A percentile compares a stretch with the other conserved stretches of the same genome.
Conservation (phyloP, 306 rosid species). For the Aeschynomene evenia region DNA sequence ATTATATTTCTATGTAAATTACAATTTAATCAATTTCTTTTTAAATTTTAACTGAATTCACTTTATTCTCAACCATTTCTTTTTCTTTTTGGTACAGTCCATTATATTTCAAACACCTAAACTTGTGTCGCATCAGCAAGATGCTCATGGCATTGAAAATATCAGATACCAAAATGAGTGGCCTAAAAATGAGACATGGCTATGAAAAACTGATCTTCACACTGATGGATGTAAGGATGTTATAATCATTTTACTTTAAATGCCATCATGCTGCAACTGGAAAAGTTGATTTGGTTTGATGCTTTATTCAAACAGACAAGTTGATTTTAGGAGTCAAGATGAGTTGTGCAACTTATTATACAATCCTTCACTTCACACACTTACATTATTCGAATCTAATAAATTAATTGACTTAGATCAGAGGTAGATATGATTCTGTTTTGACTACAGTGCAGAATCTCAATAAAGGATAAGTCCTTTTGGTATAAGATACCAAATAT, state of each 20-base stretch:
- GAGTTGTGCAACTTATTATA: neutral
- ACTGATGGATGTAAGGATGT: neutral
- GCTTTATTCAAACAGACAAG: slow-evolving; percentile 9
- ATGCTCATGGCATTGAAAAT: neutral
- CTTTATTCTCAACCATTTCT: neutral
- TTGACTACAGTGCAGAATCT: slow-evolving; percentile 29
- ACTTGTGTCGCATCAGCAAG: neutral
- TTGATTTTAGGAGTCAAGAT: neutral
- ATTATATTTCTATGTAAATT: no score
- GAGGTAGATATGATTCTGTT: slow-evolving; percentile 8
- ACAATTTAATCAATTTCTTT: neutral
- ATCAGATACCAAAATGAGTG: slow-evolving; percentile 16
- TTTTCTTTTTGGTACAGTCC: neutral
- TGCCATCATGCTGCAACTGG: neutral
- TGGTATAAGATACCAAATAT: no score
- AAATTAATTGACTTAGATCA: slow-evolving; percentile 17
- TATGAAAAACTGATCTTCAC: slow-evolving; percentile 1
- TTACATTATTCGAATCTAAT: neutral
- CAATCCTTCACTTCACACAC: no score
- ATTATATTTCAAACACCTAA: neutral
- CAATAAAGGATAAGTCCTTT: neutral
- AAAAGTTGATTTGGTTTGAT: neutral
- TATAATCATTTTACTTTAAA: slow-evolving; percentile 13
- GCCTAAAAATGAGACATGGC: slow-evolving; percentile 27
- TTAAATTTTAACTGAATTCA: neutral